Evolutionary conservation across 1,284 basidiomycete species (phyloP).

Genomic region (Malassezia vespertilionis): DNA sequence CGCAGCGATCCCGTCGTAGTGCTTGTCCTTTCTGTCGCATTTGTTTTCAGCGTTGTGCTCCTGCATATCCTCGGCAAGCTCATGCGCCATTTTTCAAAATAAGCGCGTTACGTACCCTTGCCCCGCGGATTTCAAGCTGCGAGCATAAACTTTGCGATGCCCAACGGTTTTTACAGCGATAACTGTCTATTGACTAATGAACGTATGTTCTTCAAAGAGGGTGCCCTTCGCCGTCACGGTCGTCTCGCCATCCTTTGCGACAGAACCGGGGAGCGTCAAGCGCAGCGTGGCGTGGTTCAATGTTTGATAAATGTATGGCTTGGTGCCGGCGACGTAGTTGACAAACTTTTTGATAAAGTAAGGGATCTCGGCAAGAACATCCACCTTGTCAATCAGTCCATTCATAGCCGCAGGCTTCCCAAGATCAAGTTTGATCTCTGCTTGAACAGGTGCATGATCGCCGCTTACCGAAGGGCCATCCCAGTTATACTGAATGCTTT

Average conservation of each 20-base stretch:
- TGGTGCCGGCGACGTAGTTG: conserved; percentile 78
- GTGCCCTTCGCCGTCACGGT: conserved; percentile 53
- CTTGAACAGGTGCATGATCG: conserved; percentile 18
- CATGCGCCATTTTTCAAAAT: conserved; percentile 79
- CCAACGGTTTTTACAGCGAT: background rate
- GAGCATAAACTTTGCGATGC: too few relatives aligned
- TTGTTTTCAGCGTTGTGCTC: conserved; percentile 98
- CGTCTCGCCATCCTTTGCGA: conserved; percentile 11
- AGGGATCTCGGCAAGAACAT: conserved; percentile 90
- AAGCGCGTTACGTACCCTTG: background rate
- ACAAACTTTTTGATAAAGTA: conserved; percentile 77
- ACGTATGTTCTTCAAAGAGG: conserved; percentile 79
- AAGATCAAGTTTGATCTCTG: conserved; percentile 19
- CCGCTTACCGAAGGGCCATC: conserved; percentile 56
- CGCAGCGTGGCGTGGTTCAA: conserved; percentile 61
- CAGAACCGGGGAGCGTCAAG: conserved; percentile 55
- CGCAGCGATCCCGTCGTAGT: conserved; percentile 91
- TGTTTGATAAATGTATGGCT: conserved; percentile 89
- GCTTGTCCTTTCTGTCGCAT: conserved; percentile 86
- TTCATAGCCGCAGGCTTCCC: conserved; percentile 47
- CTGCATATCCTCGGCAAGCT: conserved; percentile 94
- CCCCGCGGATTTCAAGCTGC: too few relatives aligned
- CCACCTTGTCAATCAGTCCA: conserved; percentile 90
- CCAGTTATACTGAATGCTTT: conserved; percentile 66
- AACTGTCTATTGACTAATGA: conserved; percentile 55